Conservation (phyloP, 768 basidiomycete species). For the Pseudohyphozyma bogoriensis region DNA sequence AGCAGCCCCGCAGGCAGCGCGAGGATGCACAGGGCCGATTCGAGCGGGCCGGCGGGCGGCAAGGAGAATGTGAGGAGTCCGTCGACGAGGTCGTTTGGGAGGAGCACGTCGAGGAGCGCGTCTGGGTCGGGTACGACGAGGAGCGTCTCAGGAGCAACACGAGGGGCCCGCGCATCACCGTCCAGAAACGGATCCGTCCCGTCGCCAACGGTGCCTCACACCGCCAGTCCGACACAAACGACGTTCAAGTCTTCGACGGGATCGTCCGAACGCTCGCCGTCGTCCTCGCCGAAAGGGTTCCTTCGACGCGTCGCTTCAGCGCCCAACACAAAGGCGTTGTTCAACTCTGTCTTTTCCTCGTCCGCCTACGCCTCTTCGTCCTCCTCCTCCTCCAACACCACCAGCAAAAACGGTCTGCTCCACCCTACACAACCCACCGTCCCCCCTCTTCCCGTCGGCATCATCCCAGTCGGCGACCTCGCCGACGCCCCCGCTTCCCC, state of each 20-base stretch:
- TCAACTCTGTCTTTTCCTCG: slow-evolving; percentile 40
- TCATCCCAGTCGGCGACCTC: slow-evolving; percentile 41
- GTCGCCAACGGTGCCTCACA: not conserved
- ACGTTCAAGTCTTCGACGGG: too few species aligned
- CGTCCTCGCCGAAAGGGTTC: slow-evolving; percentile 47
- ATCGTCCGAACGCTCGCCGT: not conserved
- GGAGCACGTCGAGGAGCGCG: not conserved
- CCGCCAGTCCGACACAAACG: slow-evolving; percentile 6
- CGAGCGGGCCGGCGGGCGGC: not conserved
- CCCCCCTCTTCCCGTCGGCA: slow-evolving; percentile 24
- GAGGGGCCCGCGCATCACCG: not conserved
- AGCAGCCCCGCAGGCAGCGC: not conserved
- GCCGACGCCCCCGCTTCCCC: slow-evolving; percentile 65
- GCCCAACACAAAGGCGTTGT: slow-evolving; percentile 88
- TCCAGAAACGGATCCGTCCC: not conserved
- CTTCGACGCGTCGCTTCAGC: slow-evolving; percentile 92
- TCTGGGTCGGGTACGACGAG: not conserved
- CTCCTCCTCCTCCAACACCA: slow-evolving; percentile 40
- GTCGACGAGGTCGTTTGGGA: not conserved
- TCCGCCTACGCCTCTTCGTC: slow-evolving; percentile 3
- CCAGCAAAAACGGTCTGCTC: slow-evolving; percentile 43
- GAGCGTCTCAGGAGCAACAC: not conserved
- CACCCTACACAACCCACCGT: slow-evolving; percentile 2
- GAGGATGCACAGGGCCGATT: not conserved
- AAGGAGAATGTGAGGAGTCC: not conserved